Base-by-base conservation (phyloP, 441 rosid species). In the Manihot esculenta region DNA sequence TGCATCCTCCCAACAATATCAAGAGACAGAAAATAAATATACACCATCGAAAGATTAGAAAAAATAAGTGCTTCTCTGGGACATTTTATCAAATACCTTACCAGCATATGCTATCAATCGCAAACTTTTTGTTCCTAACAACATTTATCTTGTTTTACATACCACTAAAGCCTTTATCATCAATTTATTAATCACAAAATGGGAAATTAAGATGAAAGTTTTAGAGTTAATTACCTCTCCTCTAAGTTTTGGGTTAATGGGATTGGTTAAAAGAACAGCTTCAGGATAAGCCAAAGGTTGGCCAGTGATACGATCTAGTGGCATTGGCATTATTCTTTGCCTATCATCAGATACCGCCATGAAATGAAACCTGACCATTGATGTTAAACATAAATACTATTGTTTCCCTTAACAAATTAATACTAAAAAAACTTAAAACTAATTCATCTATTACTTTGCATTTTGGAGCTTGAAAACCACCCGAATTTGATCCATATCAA, bases 191-290 rank as follows among this genome's bases (percentile, higher is more conserved):
- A 49, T 49, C 54, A 49, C 18, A 53, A 53, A 9, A 38, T 3
- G 41, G 30, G 20, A 51, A 14, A 38, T 5, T 20, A 7, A 20
- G 5, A 17, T 38, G 35, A 38, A 59, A 14, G 35, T 30, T 30
- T 9, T 49, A 14, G 20, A 30, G 59, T 21, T 3, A n/a, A 1
- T 3, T 76, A 90, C 96, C 88, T 90, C 92, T 74, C 90, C 89
- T 79, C 79, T 84, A 49, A 93, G 64, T 61, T 78, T 72, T 3
- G 87, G 83, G 33, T 93, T 72, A 17, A 7, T 60, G 17, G 98
- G 97, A 54, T 83, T 66, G 47, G 92, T 88, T 64, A 93, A 72
- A 48, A 88, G 90, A 77, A 91, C 95, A 64, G 97, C 97, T 86
- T 91, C 97, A 2, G 83, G 84, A 48, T 82, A 90, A 24, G 78